Conservation (phyloP, 345 rosid genomes). For the Nasturtium officinale region DNA sequence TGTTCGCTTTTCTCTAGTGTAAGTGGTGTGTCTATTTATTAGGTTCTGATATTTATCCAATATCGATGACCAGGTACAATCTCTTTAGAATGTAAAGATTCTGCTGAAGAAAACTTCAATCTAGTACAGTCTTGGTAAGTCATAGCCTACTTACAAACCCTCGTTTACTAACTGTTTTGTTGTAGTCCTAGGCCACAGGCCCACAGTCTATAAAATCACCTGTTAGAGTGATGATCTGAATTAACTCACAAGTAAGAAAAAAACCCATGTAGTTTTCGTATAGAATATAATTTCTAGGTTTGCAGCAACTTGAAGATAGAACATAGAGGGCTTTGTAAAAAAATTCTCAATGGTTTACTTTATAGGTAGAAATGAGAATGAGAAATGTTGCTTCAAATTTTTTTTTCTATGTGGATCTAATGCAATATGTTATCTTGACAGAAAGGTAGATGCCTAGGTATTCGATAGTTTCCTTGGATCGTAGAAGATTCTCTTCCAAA, state of each 20-base stretch:
- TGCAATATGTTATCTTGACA: slow-evolving; percentile 16
- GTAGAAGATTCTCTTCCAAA: slow-evolving; percentile 32
- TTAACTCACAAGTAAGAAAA: not conserved
- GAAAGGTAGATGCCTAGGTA: slow-evolving; percentile 18
- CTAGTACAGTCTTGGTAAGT: slow-evolving; percentile 15
- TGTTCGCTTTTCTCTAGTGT: slow-evolving; percentile 10
- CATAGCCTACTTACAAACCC: slow-evolving; percentile 5
- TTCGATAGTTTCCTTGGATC: slow-evolving; percentile 24
- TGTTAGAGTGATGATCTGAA: not conserved
- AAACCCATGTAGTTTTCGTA: not conserved
- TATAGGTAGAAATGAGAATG: not conserved
- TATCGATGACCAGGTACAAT: slow-evolving; percentile 26
- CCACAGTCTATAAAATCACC: not conserved
- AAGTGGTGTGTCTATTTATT: not conserved
- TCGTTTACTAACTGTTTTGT: not conserved
- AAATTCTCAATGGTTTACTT: not conserved
- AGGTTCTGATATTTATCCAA: slow-evolving; percentile 11
- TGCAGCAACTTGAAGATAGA: not conserved
- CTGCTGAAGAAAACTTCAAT: too few relatives aligned
- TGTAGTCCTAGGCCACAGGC: slow-evolving; percentile 5
- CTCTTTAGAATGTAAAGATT: slow-evolving; percentile 9
- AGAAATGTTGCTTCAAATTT: slow-evolving; percentile 2
- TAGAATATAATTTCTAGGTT: not conserved
- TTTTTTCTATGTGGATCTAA: slow-evolving; percentile 21
- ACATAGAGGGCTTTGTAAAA: not conserved